A percentile compares a stretch with the other conserved stretches of the same genome.
These are phyloP conservation scores for Malus asiatica DNA, from an alignment of 306 rosid genomes.

Conservation along the genomic window DNA sequence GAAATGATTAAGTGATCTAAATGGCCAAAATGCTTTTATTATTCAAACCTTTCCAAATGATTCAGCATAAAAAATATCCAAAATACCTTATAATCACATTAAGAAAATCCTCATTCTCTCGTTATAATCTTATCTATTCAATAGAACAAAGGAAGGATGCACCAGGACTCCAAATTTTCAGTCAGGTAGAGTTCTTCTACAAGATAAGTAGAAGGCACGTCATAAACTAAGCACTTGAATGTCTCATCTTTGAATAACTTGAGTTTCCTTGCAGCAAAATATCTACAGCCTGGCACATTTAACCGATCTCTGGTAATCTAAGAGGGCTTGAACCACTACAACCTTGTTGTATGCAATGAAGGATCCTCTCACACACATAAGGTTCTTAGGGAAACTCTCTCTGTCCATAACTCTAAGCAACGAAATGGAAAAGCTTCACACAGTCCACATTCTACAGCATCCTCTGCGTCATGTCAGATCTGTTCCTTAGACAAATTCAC, in stretches of 20 bases:
- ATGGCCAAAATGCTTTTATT: constrained; percentile 19
- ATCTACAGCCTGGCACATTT: constrained; percentile 16
- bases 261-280: constrained; percentile 38
- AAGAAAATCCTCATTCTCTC: constrained; percentile 27
- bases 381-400: constrained; percentile 33
- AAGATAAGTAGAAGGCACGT: constrained; percentile 21
- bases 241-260: constrained; percentile 34
- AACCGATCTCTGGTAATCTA: constrained; percentile 19
- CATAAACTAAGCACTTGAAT: constrained; percentile 32
- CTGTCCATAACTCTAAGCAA: constrained; percentile 42
- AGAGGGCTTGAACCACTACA: constrained; percentile 31
- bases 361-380: constrained; percentile 6
- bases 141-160: constrained; percentile 30
- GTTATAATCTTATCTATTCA: constrained; percentile 14
- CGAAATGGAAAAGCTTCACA: constrained; percentile 46
- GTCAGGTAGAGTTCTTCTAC: constrained; percentile 28
- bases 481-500: constrained; percentile 76
- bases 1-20: constrained; percentile 23
- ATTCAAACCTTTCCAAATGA: constrained; percentile 33
- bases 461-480: constrained; percentile 55
- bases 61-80: constrained; percentile 32
- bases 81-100: constrained; percentile 30
- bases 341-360: constrained; percentile 12
- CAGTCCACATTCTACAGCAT: constrained; percentile 61
- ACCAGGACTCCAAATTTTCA: constrained; percentile 38